Conservation (phyloP, 2,329 filamentous ascomycete species). For the Xylaria sp. region DNA sequence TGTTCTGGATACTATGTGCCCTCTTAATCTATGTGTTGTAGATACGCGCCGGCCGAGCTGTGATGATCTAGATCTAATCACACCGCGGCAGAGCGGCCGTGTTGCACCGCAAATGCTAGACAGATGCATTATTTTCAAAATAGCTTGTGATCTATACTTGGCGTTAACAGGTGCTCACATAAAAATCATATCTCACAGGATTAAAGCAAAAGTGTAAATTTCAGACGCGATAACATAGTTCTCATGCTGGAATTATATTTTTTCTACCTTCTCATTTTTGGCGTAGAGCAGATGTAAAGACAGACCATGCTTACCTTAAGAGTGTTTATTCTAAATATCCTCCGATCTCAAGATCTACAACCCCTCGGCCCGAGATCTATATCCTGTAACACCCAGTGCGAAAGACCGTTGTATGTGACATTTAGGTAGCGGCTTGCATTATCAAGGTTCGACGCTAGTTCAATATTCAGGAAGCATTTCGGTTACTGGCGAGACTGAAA, state of each 20-base stretch:
- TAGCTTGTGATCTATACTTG: background rate
- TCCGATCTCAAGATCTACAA: background rate
- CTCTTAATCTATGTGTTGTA: slow-evolving; percentile 26
- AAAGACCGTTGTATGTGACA: background rate
- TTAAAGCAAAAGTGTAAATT: background rate
- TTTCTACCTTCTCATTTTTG: background rate
- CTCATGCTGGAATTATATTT: background rate
- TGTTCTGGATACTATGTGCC: slow-evolving; percentile 23
- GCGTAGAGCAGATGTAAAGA: background rate
- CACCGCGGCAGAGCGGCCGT: slow-evolving; percentile 20
- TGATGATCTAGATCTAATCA: slow-evolving; percentile 17
- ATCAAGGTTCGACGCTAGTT: background rate
- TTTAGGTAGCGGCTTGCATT: slow-evolving; percentile 1
- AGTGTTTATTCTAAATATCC: background rate
- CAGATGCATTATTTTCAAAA: slow-evolving; percentile 23
- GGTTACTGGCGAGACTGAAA: background rate
- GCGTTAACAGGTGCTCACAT: slow-evolving; percentile 11
- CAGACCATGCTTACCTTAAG: slow-evolving; percentile 25
- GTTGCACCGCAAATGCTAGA: slow-evolving; percentile 20
- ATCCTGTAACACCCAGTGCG: background rate
- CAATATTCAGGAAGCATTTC: background rate
- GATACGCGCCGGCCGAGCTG: slow-evolving; percentile 26
- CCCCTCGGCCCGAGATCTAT: slow-evolving; percentile 2
- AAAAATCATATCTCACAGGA: background rate
- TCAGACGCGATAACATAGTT: background rate